These are phyloP conservation scores for Arthrobotrys entomopaga DNA, from an alignment of 2,329 filamentous ascomycete species.

Conservation along the genomic window DNA sequence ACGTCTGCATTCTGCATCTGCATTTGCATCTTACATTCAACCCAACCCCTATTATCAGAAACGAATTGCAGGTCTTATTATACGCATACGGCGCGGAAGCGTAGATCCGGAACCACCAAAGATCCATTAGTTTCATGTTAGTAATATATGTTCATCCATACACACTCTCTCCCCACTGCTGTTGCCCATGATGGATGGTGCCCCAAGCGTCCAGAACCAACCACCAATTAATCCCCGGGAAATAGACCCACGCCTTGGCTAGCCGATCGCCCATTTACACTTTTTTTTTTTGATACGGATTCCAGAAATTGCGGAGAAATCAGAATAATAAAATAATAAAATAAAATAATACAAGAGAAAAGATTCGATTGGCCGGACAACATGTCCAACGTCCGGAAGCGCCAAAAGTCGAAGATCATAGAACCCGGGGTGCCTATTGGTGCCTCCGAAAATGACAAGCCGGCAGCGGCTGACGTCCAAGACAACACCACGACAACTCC, in stretches of 20 bases:
- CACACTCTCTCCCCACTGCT: constrained; percentile 7
- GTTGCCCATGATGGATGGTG: constrained; percentile 2
- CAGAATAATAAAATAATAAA: background rate
- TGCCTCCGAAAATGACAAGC: constrained; percentile 37
- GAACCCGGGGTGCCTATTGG: constrained; percentile 45
- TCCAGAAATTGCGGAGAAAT: background rate
- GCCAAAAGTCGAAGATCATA: constrained; percentile 51
- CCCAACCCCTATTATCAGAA: too few species aligned
- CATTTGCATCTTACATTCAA: constrained; percentile 4
- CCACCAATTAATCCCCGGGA: background rate
- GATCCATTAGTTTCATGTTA: constrained; percentile 5
- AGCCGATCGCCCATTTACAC: constrained; percentile 6
- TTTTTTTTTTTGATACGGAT: too few species aligned
- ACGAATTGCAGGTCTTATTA: too few species aligned
- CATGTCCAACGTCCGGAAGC: constrained; percentile 53
- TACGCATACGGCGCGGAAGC: constrained; percentile 22
- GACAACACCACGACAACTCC: constrained; percentile 11
- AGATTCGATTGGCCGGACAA: constrained; percentile 17
- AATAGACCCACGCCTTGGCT: constrained; percentile 2
- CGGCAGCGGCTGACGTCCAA: constrained; percentile 1
- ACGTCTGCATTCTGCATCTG: constrained; percentile 2
- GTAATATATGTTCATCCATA: constrained; percentile 3
- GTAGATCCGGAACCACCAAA: constrained; percentile 26
- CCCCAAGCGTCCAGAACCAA: background rate
- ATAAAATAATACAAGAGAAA: constrained; percentile 17